Evolutionary conservation across 768 basidiomycete genomes (phyloP), one percentile per base, ranked within the genome.

Genomic region (Boletus insuetus): DNA sequence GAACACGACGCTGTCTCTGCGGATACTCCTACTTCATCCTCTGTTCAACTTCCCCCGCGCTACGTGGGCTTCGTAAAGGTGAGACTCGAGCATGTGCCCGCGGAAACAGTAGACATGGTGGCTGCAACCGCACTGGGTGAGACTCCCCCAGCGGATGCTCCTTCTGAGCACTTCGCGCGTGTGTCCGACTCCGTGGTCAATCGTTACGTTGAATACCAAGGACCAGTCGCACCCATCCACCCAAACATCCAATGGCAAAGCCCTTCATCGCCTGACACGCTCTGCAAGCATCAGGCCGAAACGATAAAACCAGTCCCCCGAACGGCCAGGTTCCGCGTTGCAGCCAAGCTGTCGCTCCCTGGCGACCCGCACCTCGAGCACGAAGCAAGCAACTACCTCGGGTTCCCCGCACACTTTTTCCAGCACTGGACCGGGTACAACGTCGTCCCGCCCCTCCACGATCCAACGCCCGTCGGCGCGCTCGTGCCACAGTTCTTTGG

Each of bases 401-500:
- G 43, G 4, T 68, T 67, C 44, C 65, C 71, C 14, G 38, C 50
- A 4, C 69, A 71, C 51, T 65, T 70, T 37, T 67, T 67, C 40
- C 58, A 69, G 42, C 61, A 67, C 47, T 69, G 67, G 65, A 54
- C 40, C 5, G 63, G 61, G 12, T 67, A 63, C 51, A 69, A 69
- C 35, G 26, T 63, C 31, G 19, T 64, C 24, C 54, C 58, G 2
- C 67, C 68, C 20, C 37, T 81, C 10, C 67, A 72, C 29, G 69
- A 77, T 54, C 83, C 82, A 0, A 73, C 77, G 0, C 80, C 81
- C 1, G 68, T 80, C 6, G 74, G 75, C 9, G 75, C 85, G 0
- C 54, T 85, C 46, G 78, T 81, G 5, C 85, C 86, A 2, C 82
- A 84, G 64, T 86, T 79, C 68, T 86, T 81, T 61, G 84, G 86